These are phyloP conservation scores for Phytophthora vignae DNA, from an alignment of 352 stramenopile genomes.

Conservation along the genomic window DNA sequence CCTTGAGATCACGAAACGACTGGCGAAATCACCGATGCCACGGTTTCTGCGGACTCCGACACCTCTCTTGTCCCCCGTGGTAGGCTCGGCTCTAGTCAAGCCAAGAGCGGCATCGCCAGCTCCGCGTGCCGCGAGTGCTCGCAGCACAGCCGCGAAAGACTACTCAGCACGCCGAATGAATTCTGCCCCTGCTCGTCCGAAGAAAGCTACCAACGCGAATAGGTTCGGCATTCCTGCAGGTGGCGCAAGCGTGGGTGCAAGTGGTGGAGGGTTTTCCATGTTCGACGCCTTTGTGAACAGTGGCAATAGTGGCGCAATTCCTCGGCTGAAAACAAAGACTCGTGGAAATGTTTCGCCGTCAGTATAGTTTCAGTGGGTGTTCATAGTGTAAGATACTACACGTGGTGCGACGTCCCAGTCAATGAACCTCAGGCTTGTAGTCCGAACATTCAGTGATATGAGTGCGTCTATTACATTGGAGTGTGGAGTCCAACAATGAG, in stretches of 20 bases:
- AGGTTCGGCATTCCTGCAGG: constrained; percentile 42
- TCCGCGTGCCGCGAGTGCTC: constrained; percentile 21
- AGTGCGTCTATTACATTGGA: constrained; percentile 31
- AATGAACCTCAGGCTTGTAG: not conserved
- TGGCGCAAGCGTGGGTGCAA: constrained; percentile 19
- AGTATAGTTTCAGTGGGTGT: constrained; percentile 33
- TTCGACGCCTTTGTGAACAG: constrained; percentile 87
- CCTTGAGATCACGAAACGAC: constrained; percentile 49
- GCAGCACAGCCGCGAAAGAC: constrained; percentile 27
- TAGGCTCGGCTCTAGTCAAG: constrained; percentile 34
- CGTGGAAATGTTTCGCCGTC: constrained; percentile 31
- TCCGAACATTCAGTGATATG: constrained; percentile 6
- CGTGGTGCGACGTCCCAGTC: constrained; percentile 4
- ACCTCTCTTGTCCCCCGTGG: constrained; percentile 40
- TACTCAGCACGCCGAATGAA: constrained; percentile 51
- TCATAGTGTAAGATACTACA: constrained; percentile 41
- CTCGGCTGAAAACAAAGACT: constrained; percentile 55
- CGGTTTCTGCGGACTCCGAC: constrained; percentile 43
- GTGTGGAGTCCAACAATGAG: not conserved
- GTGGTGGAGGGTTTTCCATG: constrained; percentile 46
- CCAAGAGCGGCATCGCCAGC: constrained; percentile 33
- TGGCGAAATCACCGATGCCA: constrained; percentile 53
- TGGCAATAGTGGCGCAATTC: constrained; percentile 43
- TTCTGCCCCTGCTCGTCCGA: constrained; percentile 45
- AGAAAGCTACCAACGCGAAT: constrained; percentile 54